These are phyloP conservation scores for Paxillus ammoniavirescens DNA, from an alignment of 768 basidiomycete species.

Conservation along the genomic window DNA sequence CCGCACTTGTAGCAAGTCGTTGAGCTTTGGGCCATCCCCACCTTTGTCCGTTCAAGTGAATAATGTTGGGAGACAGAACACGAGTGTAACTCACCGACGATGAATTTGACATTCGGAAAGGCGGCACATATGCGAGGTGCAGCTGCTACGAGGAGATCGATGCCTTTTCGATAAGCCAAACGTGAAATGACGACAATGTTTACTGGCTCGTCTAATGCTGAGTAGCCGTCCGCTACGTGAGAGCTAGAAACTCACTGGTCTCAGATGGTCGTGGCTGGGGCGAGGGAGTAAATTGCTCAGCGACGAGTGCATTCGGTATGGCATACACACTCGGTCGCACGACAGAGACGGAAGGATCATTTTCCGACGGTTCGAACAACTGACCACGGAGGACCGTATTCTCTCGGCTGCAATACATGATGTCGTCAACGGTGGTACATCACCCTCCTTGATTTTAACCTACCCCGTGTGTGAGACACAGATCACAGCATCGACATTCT, in stretches of 20 bases:
- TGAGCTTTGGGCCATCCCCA: slow-evolving; percentile 93
- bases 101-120: slow-evolving; percentile 85
- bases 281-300: slow-evolving; percentile 80
- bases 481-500: slow-evolving; percentile 91
- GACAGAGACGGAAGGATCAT: slow-evolving; percentile 41
- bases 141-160: slow-evolving; percentile 91
- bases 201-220: slow-evolving; percentile 44
- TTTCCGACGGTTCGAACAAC: slow-evolving; percentile 54
- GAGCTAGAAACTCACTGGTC: slow-evolving; percentile 46
- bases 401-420: slow-evolving; percentile 66
- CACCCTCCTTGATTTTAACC: slow-evolving; percentile 15
- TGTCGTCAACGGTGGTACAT: not conserved
- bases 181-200: slow-evolving; percentile 90
- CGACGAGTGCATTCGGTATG: slow-evolving; percentile 89
- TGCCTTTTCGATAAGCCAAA: slow-evolving; percentile 92
- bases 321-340: slow-evolving; percentile 74
- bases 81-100: slow-evolving; percentile 61
- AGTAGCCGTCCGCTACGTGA: not conserved
- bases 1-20: slow-evolving; percentile 93
- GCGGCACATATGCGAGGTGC: slow-evolving; percentile 84
- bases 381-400: slow-evolving; percentile 91
- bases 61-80: not conserved
- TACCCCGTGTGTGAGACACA: slow-evolving; percentile 98
- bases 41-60: slow-evolving; percentile 43
- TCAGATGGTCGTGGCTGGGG: slow-evolving; percentile 43